A percentile compares a stretch with the other conserved stretches of the same genome.
These are phyloP conservation scores for Endotrypanum monterogeii DNA, from an alignment of 208 protist genomes.

Conservation along the genomic window DNA sequence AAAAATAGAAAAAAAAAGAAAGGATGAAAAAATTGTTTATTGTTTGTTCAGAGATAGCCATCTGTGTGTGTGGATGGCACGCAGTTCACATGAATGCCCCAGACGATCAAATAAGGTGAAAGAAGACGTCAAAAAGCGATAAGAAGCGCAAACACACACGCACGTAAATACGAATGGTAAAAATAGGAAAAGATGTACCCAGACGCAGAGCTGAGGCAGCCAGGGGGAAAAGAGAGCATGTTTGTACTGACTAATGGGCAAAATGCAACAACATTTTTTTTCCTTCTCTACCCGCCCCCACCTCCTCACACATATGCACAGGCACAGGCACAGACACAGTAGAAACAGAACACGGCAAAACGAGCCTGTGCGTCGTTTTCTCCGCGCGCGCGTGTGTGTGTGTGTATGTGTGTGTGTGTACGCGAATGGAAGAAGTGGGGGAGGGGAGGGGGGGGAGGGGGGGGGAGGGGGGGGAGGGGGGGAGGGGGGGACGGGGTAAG, in stretches of 20 bases:
- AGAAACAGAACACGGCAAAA: no score
- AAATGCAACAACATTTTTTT: neutral
- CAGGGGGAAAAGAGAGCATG: neutral
- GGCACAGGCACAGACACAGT: neutral
- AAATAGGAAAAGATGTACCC: no score
- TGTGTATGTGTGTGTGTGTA: neutral
- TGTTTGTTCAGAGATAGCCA: neutral
- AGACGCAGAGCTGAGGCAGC: no score
- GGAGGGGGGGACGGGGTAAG: no score
- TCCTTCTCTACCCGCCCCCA: neutral
- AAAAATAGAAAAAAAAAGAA: neutral
- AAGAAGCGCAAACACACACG: neutral
- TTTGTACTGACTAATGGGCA: neutral
- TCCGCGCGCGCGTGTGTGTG: no score
- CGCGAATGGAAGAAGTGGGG: neutral
- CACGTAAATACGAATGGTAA: neutral
- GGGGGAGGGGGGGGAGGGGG: no score
- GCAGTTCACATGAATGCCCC: neutral
- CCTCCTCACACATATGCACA: neutral
- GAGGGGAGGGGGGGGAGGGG: no score
- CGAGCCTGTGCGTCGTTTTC: no score
- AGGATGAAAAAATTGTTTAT: neutral
- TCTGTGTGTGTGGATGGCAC: neutral
- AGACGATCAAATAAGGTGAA: neutral
- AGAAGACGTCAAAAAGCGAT: neutral